phyloP scores from a whole-genome alignment of 164 flowering plant species.

The Stephania yunnanensis region DNA sequence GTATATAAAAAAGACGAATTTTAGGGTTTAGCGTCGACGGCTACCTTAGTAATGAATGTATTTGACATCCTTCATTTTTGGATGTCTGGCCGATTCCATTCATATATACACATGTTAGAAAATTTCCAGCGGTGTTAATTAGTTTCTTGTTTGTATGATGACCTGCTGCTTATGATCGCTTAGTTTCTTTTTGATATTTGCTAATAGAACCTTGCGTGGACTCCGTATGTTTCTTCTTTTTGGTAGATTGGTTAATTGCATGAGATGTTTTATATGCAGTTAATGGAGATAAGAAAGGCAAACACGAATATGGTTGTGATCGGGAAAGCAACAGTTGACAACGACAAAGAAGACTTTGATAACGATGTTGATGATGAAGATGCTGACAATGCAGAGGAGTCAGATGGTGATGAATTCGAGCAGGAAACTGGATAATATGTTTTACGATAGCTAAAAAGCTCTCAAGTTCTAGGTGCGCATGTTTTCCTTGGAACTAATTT shows the following conservation, averaged over 20 bases:
- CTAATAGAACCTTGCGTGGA: background rate
- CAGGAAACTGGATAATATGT: slow-evolving; percentile 72
- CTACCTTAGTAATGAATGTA: too few species aligned
- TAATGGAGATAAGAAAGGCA: slow-evolving; percentile 71
- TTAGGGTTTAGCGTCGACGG: too few species aligned
- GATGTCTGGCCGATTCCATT: too few species aligned
- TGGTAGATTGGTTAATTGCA: background rate
- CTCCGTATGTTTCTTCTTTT: background rate
- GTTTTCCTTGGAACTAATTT: background rate
- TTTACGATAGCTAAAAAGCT: background rate
- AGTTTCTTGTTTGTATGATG: too few species aligned
- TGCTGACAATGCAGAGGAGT: slow-evolving; percentile 87
- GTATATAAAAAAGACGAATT: too few species aligned
- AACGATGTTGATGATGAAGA: slow-evolving; percentile 91
- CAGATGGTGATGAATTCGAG: slow-evolving; percentile 94
- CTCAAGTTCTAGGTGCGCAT: background rate
- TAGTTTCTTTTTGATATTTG: background rate
- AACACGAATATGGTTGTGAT: slow-evolving; percentile 60
- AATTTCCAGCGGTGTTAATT: too few species aligned
- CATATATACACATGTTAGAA: too few species aligned
- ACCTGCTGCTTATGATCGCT: background rate
- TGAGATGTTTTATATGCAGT: slow-evolving; percentile 34
- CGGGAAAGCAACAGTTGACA: slow-evolving; percentile 57
- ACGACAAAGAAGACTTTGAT: slow-evolving; percentile 82
- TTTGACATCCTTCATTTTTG: too few species aligned